Percentiles rank a stretch among this genome's conserved stretches.
phyloP scores from a whole-genome alignment of 495 filamentous ascomycete genomes.

The Aspergillus mulundensis region DNA sequence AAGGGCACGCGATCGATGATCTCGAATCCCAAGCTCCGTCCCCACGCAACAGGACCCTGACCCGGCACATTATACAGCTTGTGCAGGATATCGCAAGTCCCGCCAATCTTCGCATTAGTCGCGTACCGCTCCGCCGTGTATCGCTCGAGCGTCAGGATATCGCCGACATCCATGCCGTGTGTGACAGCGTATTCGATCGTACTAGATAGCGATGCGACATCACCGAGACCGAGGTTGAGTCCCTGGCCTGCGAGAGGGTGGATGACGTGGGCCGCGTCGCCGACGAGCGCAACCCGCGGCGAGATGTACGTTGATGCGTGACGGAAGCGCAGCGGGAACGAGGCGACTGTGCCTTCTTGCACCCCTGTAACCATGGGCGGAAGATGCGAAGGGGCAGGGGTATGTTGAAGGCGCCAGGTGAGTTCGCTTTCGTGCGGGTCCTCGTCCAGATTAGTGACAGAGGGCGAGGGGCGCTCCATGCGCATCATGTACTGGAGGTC shows the following conservation, averaged over 20 bases:
- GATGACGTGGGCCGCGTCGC: slow-evolving; percentile 91
- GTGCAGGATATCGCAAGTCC: slow-evolving; percentile 88
- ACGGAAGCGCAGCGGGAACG: slow-evolving; percentile 84
- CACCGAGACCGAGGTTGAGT: slow-evolving; percentile 86
- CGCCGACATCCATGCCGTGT: slow-evolving; percentile 83
- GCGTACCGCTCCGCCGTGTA: slow-evolving; percentile 78
- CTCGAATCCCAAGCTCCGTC: slow-evolving; percentile 71
- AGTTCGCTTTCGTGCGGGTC: slow-evolving; percentile 65
- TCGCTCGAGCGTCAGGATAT: slow-evolving; percentile 65
- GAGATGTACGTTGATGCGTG: slow-evolving; percentile 90
- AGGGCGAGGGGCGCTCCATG: slow-evolving; percentile 38
- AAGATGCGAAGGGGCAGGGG: slow-evolving; percentile 45
- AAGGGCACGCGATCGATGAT: slow-evolving; percentile 72
- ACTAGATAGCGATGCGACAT: slow-evolving; percentile 69
- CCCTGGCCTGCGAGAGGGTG: slow-evolving; percentile 95
- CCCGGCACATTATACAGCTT: slow-evolving; percentile 76
- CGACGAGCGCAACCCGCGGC: slow-evolving; percentile 81
- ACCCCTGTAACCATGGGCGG: slow-evolving; percentile 60
- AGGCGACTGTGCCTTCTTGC: slow-evolving; percentile 77
- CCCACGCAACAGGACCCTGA: slow-evolving; percentile 68
- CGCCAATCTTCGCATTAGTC: slow-evolving; percentile 79
- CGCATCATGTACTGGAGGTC: slow-evolving; percentile 80
- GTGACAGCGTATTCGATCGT: slow-evolving; percentile 72
- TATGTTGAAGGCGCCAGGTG: slow-evolving; percentile 74
- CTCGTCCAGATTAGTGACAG: slow-evolving; percentile 11